A percentile compares a stretch with the other conserved stretches of the same genome.
Evolutionary conservation across 2,329 filamentous ascomycete genomes (phyloP).

Genomic region (Furcasterigmium furcatum): DNA sequence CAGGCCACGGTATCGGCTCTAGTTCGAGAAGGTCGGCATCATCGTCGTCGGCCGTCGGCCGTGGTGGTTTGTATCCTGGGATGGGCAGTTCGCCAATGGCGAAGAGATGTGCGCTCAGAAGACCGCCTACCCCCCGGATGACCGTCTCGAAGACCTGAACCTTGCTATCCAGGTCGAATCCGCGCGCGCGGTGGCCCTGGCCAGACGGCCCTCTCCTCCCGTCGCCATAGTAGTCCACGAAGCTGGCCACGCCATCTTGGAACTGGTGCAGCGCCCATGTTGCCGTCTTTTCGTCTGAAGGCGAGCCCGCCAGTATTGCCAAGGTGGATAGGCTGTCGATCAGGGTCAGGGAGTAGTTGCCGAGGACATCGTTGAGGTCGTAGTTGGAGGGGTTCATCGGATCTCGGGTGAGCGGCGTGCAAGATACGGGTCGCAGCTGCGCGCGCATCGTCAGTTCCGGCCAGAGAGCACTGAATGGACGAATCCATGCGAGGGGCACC

Average conservation of each 20-base stretch:
- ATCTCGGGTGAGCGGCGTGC: constrained; percentile 80
- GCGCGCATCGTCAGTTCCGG: constrained; percentile 8
- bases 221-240: constrained; percentile 85
- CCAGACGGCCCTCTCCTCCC: constrained; percentile 67
- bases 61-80: constrained; percentile 63
- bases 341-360: constrained; percentile 93
- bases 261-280: constrained; percentile 69
- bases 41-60: constrained; percentile 14
- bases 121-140: constrained; percentile 85
- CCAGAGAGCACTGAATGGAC: background rate
- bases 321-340: constrained; percentile 95
- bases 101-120: constrained; percentile 91
- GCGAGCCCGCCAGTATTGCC: constrained; percentile 81
- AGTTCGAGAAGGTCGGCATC: constrained; percentile 41
- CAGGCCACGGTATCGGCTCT: constrained; percentile 65
- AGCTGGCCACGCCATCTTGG: constrained; percentile 70
- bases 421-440: constrained; percentile 80
- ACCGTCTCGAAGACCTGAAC: constrained; percentile 99
- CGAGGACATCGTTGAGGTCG: constrained; percentile 90
- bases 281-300: constrained; percentile 50
- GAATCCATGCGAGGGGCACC: background rate
- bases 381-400: constrained; percentile 73
- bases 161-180: constrained; percentile 95
- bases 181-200: constrained; percentile 68
- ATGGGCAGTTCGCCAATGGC: constrained; percentile 89